Base-by-base conservation (phyloP, 441 rosid genomes). In the Adansonia gregorii region DNA sequence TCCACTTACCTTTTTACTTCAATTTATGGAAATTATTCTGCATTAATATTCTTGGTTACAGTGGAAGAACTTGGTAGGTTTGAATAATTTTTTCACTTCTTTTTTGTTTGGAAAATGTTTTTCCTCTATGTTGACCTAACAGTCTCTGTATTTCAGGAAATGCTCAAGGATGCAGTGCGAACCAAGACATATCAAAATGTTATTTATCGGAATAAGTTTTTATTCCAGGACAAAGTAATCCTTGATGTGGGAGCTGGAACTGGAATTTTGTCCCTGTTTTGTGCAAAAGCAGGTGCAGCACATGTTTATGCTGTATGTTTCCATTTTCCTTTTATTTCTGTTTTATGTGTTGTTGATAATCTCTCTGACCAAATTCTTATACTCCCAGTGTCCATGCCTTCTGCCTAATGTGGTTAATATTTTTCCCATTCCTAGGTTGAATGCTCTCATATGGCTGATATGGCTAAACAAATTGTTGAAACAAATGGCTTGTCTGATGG, bases 221-320 rank as follows among this genome's bases (percentile, higher is more conserved):
- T 96, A 22, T 90, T 96, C 78, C 86, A 93, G 90, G 84, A 93
- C 87, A 96, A 96, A 81, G 85, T 96, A 72, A 96, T 94, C 76
- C 93, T 96, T 83, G 98, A 96, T 82, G 98, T 96, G 79, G 99
- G 99, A 79, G 98, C 99, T 60, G 99, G 99, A 69, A 96, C 98
- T 45, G 98, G 99, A 35, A 96, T 96, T 79, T 84, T 96, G 81
- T 96, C 99, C 81, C 82, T 96, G 59, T 94, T 96, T 82, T 96
- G 99, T 86, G 99, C 99, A 20, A 94, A 91, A 85, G 99, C 98
- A 1, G 98, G 98, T 60, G 98, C 98, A 0, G 89, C 90, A 45
- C 99, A 94, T 87, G 97, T 96, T 27, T 94, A 93, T 79, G 99
- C 99, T 4, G 98, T 93, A 85, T 60, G 88, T 70, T 69, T 24